Base-by-base conservation (phyloP, 2,329 filamentous ascomycete species). In the Aureobasidium musti region DNA sequence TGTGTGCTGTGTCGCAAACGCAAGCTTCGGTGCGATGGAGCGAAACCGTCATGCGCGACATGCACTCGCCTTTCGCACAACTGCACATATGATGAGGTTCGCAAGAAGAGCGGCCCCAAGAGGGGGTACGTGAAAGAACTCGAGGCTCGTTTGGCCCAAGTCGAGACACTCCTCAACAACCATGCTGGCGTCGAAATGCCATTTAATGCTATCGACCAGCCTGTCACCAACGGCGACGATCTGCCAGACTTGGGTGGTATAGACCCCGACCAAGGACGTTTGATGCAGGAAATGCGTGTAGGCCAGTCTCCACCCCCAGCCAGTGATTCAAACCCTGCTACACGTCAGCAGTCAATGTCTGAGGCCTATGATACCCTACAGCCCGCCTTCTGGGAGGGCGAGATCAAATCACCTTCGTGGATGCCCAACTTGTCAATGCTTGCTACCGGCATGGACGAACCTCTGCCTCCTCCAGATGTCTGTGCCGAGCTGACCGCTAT, bases 51-150 rank as follows among this genome's bases (percentile, higher is more conserved):
- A 71, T 97, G 93, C 76, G 92, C 90, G 73, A 97, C 92, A 30
- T 97, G 93, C 78, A 88, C 90, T 37, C 84, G 93, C n/a, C 81
- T 97, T 60, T 89, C 91, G 50, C 93, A 97, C 78, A 86, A 89
- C 65, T 97, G 93, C 80, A 88, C 90, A 68, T 97, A 97, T 75
- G 92, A 97, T 75, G 92, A 97, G 80, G 89, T 94, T 72, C 87
- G 93, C 76, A 91, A 92, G 80, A 97, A 97, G 86, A 96, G 92
- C 77, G 93, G 93, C 2, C 93, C 93, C 2, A 97, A 97, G 82
- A 86, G 93, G 75, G 93, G 93, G 72, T 97, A 97, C 76, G 93
- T 97, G 69, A 97, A 97, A 82, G 89, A 92, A 68, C 80, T 98
- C 72, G 95, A 98, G 79, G 93, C 96, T 76, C 87, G 95, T 77